phyloP scores from a whole-genome alignment of 768 basidiomycete species.

The Pleurotus giganteus region DNA sequence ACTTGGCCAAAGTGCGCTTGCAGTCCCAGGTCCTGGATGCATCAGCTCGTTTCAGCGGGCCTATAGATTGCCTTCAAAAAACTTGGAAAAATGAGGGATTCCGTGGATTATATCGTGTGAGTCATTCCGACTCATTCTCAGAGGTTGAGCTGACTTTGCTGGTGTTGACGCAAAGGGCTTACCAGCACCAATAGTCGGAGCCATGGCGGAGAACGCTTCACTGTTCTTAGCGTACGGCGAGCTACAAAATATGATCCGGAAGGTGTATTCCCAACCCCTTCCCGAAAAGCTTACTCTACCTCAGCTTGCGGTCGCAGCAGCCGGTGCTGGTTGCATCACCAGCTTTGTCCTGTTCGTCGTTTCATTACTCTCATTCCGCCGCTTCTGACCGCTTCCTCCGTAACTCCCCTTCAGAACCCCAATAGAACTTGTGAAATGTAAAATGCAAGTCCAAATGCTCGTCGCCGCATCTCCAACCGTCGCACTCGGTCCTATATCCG shows the following conservation, averaged over 20 bases:
- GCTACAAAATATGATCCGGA: slow-evolving; percentile 62
- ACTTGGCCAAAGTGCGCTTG: slow-evolving; percentile 87
- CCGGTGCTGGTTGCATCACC: slow-evolving; percentile 80
- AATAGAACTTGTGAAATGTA: slow-evolving; percentile 86
- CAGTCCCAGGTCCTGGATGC: slow-evolving; percentile 85
- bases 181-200: slow-evolving; percentile 90
- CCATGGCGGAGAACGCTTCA: slow-evolving; percentile 91
- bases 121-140: slow-evolving; percentile 23
- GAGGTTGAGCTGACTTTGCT: neutral
- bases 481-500: slow-evolving; percentile 55
- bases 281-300: slow-evolving; percentile 55
- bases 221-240: slow-evolving; percentile 87
- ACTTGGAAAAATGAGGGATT: slow-evolving; percentile 84
- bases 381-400: slow-evolving; percentile 4
- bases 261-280: slow-evolving; percentile 28
- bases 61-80: slow-evolving; percentile 82
- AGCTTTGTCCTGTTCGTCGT: slow-evolving; percentile 81
- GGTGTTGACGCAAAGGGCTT: slow-evolving; percentile 58
- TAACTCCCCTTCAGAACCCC: slow-evolving; percentile 55
- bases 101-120: slow-evolving; percentile 82
- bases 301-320: slow-evolving; percentile 80
- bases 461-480: slow-evolving; percentile 17
- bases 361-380: neutral
- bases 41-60: slow-evolving; percentile 69
- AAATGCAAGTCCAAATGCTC: slow-evolving; percentile 92